Conservation (phyloP, 306 rosid species). For the Oxytropis ochrocephala region DNA sequence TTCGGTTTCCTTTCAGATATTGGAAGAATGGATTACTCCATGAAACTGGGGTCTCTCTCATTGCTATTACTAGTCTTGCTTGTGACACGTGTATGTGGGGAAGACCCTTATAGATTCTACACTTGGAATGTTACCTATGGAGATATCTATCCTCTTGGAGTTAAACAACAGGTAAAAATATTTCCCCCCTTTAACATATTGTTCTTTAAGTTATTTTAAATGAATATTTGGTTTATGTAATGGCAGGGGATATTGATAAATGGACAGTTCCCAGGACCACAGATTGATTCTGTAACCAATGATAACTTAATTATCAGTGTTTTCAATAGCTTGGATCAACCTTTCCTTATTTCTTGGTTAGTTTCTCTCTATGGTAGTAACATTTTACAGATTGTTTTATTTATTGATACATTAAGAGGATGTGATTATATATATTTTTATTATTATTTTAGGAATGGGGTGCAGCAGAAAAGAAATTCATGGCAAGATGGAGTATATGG, state of each 20-base stretch:
- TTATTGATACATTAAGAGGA: neutral
- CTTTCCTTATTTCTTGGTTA: constrained; percentile 82
- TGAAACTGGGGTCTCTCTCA: constrained; percentile 23
- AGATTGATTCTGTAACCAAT: constrained; percentile 71
- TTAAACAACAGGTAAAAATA: constrained; percentile 59
- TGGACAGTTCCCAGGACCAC: constrained; percentile 95
- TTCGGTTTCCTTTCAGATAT: neutral
- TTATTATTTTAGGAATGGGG: constrained; percentile 59
- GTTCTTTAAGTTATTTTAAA: neutral
- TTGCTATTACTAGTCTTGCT: constrained; percentile 31
- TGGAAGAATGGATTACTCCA: constrained; percentile 33
- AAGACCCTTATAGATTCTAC: constrained; percentile 76
- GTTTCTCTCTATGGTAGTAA: neutral
- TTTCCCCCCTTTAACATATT: neutral
- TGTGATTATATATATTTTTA: too few relatives aligned
- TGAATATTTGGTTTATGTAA: constrained; percentile 7
- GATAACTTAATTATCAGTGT: constrained; percentile 78
- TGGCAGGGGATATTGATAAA: constrained; percentile 85
- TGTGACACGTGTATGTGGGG: constrained; percentile 44
- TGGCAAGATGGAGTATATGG: constrained; percentile 96
- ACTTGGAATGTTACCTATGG: constrained; percentile 85
- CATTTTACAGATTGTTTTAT: neutral
- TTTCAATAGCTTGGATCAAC: constrained; percentile 77
- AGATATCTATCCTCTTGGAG: constrained; percentile 84
- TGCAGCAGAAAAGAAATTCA: constrained; percentile 84